Base-by-base conservation (phyloP, 1,139 yeast genomes). In the Hyphopichia burtonii region DNA sequence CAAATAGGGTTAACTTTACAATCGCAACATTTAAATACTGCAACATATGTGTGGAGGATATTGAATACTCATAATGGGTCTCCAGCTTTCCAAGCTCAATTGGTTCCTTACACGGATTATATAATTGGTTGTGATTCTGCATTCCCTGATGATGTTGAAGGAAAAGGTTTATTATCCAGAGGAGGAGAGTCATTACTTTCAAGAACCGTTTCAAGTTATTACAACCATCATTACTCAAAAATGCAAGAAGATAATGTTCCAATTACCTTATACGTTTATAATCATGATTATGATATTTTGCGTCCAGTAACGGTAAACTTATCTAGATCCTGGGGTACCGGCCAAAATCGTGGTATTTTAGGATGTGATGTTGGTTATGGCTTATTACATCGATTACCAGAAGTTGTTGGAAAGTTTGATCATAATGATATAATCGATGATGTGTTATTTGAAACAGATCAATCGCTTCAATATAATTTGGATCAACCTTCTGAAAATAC, bases 291-390 rank as follows among this genome's bases (percentile, higher is more conserved):
- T 55, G 94, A 91, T 58, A 76, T 86, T 6, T 82, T 89, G 39
- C 76, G 98, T 50, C 96, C 96, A 0, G 95, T 91, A 3, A 80
- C 89, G 0, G 89, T 91, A 18, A 71, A 80, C 42, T 65, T 74
- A 41, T 62, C 74, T 3, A 63, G 69, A 38, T 48, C 61, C 14
- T 73, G 78, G 78, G 68, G 72, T 1, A 54, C 56, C 17, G 76
- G 73, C 4, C 89, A 91, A 2, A 74, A 74, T 46, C 76, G 72
- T 47, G 96, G 96, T 0, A 71, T 90, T 31, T 68, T 93, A 35
- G 99, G 99, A 1, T 91, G 97, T 64, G 96, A 91, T 51, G 95
- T 93, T 10, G 98, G 97, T 0, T 91, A 90, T 56, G 98, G 98
- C 0, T 71, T 86, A 43, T 68, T 93, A 41, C 98, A 93, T 58